Base-by-base conservation (phyloP, 768 basidiomycete genomes). In the Boletus insuetus region DNA sequence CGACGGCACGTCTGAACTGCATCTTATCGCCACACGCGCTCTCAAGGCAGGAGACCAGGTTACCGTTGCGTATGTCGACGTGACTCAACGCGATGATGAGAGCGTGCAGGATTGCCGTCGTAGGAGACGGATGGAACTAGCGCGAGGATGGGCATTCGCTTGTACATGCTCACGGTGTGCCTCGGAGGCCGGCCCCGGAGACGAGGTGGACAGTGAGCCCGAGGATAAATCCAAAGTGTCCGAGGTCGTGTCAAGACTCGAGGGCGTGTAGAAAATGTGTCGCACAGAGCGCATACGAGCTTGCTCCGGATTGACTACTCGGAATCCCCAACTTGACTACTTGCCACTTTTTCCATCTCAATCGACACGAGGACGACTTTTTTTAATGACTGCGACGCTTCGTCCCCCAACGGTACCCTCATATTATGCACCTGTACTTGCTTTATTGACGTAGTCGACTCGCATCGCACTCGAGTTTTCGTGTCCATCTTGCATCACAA, bases 71-170 rank as follows among this genome's bases (percentile, higher is more conserved):
- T 94, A 81, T 62, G 87, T 91, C 48, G 87, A 91, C 59, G 82
- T 86, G 59, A 72, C 73, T 0, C 81, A 82, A 63, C 81, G 75
- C 54, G 66, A 75, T 2, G 81, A 64, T 26, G 88, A 90, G 71
- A 76, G 76, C 34, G 58, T 66, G 11, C 67, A 72, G 3, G 83
- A 86, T 29, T 82, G 84, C 49, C 77, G 87, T 52, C 76, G 82
- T 53, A 78, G 87, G 42, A 76, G 91, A 58, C 80, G 91, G 32
- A 76, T 78, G 61, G 88, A 91, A 74, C 79, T 94, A 37, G 89
- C 82, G 22, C 79, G 87, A 41, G 91, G 91, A 34, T 94, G 91
- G 91, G 77, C 79, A 54, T 91, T 93, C 67, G 83, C 87, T 12
- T 94, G 91, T 64, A 69, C 74, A 47, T 94, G 91, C 67, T 70